Percentiles rank a stretch among this genome's conserved stretches.
These are phyloP conservation scores for Haematococcus lacustris DNA, from an alignment of 139 green algal genomes.

Conservation along the genomic window DNA sequence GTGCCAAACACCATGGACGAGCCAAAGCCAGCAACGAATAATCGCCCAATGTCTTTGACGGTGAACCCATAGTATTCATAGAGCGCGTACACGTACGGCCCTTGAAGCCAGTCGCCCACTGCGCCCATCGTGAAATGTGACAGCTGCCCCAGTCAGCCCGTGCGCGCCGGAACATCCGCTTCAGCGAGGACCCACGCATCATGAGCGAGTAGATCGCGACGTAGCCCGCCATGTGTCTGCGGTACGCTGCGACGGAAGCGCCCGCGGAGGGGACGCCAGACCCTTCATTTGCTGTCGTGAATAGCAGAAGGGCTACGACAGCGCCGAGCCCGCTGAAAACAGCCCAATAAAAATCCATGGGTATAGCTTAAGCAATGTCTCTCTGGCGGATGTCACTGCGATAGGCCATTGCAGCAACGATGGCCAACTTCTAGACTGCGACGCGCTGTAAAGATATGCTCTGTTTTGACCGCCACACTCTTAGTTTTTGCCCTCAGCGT, in stretches of 20 bases:
- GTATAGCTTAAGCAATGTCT: no score
- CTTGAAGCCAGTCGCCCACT: slow-evolving; percentile 97
- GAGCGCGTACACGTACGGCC: slow-evolving; percentile 95
- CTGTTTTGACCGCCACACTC: no score
- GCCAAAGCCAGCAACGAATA: slow-evolving; percentile 98
- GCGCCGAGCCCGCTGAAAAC: slow-evolving; percentile 14
- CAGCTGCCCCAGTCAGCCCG: background rate
- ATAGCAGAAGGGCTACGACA: slow-evolving; percentile 9
- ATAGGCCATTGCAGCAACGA: no score
- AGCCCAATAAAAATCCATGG: slow-evolving; percentile 33
- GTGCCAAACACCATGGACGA: slow-evolving; percentile 95
- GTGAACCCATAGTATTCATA: slow-evolving; percentile 92
- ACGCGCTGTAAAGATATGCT: no score
- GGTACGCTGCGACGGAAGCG: slow-evolving; percentile 14
- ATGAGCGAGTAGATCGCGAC: slow-evolving; percentile 91
- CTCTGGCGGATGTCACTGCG: no score
- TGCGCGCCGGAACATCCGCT: background rate
- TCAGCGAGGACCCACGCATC: slow-evolving; percentile 72
- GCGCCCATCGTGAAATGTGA: slow-evolving; percentile 10
- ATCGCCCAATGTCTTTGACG: slow-evolving; percentile 79
- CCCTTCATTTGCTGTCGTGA: slow-evolving; percentile 10
- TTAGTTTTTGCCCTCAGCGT: no score
- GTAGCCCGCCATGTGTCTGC: slow-evolving; percentile 80
- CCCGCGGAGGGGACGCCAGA: slow-evolving; percentile 12
- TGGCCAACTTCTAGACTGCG: no score